Conservation (phyloP, 2,329 filamentous ascomycete species). For the Akanthomyces uredinophilus region DNA sequence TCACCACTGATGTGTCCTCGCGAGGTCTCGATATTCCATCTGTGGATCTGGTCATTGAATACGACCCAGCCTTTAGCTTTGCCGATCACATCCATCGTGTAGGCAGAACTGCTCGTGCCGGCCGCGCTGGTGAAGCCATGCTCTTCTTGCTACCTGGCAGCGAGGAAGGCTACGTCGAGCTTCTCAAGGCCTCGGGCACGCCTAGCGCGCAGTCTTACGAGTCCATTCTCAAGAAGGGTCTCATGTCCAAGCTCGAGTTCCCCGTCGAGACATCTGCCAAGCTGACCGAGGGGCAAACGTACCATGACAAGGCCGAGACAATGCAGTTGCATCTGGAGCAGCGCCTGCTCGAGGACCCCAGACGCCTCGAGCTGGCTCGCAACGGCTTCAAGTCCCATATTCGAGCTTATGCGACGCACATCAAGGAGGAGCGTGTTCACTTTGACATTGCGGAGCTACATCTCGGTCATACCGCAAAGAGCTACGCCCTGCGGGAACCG, state of each 20-base stretch:
- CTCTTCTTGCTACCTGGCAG: constrained; percentile 87
- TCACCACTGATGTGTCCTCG: constrained; percentile 93
- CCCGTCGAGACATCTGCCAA: constrained; percentile 63
- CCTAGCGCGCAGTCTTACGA: constrained; percentile 49
- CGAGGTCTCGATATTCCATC: constrained; percentile 93
- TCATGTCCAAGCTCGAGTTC: constrained; percentile 55
- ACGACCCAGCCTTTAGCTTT: constrained; percentile 89
- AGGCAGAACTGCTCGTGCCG: constrained; percentile 89
- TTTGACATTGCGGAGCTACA: constrained; percentile 93
- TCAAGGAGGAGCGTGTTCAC: constrained; percentile 74
- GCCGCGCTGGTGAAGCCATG: constrained; percentile 77
- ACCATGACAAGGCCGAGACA: constrained; percentile 49
- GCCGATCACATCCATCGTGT: constrained; percentile 94
- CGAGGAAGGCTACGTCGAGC: constrained; percentile 84
- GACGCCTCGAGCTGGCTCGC: constrained; percentile 72
- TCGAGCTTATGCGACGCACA: constrained; percentile 89
- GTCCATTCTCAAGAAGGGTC: constrained; percentile 58
- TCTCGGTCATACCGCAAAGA: constrained; percentile 88
- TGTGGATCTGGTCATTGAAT: constrained; percentile 91
- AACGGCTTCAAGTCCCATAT: constrained; percentile 89
- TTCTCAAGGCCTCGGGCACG: constrained; percentile 53
- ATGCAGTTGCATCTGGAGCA: constrained; percentile 57
- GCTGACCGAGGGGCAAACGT: constrained; percentile 37
- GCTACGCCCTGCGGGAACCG: constrained; percentile 82
- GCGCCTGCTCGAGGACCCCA: constrained; percentile 54